Conservation (phyloP, 2,329 filamentous ascomycete species). For the Anisogramma anomala region DNA sequence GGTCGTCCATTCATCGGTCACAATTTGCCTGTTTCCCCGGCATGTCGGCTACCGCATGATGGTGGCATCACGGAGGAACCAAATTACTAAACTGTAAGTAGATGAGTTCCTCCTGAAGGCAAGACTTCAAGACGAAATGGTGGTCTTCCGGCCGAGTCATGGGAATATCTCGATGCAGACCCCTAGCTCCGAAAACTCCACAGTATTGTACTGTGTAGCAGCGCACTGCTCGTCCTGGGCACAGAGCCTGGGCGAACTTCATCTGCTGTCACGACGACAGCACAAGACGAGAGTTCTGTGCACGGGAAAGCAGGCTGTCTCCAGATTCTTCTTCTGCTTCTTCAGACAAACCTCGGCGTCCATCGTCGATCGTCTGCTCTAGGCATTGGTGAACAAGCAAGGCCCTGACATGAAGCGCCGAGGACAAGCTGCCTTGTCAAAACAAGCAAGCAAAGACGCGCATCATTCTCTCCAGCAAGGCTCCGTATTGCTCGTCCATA, state of each 20-base stretch:
- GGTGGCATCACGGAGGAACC: too few species aligned
- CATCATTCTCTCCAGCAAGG: constrained; percentile 4
- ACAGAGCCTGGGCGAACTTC: background rate
- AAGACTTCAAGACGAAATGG: too few species aligned
- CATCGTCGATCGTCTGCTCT: background rate
- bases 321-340: background rate
- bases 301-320: background rate
- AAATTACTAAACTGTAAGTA: too few species aligned
- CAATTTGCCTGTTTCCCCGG: too few species aligned
- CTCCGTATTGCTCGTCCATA: too few species aligned
- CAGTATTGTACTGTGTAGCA: background rate
- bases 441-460: constrained; percentile 7
- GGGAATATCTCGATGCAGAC: background rate
- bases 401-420: background rate
- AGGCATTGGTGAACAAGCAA: background rate
- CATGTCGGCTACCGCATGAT: too few species aligned
- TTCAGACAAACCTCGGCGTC: background rate
- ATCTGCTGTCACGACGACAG: constrained; percentile 13
- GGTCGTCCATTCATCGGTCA: too few species aligned
- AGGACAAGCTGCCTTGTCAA: constrained; percentile 6
- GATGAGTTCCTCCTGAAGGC: too few species aligned
- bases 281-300: background rate
- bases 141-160: background rate
- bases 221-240: background rate
- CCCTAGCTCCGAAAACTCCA: background rate